Conservation (phyloP, 495 filamentous ascomycete genomes). For the Apodospora peruviana region DNA sequence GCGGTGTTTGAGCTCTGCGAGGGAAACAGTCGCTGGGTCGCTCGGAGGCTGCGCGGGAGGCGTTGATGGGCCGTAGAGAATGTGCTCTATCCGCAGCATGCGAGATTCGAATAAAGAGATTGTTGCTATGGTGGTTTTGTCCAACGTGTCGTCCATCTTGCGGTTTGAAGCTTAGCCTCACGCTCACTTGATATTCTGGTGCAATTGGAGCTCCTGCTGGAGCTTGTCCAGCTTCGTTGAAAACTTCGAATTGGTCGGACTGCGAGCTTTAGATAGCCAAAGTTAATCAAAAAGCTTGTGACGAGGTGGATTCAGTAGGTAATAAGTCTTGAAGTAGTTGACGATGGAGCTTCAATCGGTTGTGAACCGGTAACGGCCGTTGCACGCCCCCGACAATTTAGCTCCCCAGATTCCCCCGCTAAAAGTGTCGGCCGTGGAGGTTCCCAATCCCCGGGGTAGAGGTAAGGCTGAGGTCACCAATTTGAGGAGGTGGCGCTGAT, state of each 20-base stretch:
- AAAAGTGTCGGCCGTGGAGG: no score
- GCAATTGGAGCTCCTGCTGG: not conserved
- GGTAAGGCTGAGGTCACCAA: not conserved
- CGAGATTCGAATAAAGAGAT: constrained; percentile 74
- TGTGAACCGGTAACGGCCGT: no score
- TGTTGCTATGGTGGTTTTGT: constrained; percentile 53
- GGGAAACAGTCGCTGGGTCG: constrained; percentile 43
- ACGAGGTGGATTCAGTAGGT: no score
- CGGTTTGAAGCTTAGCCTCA: not conserved
- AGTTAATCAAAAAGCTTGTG: no score
- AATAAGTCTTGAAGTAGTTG: no score
- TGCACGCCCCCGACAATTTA: no score
- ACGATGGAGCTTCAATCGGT: no score
- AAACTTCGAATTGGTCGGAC: no score
- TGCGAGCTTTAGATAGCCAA: no score
- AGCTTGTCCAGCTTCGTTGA: not conserved
- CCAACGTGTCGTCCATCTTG: constrained; percentile 43
- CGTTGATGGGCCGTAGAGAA: constrained; percentile 54
- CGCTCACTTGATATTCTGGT: not conserved
- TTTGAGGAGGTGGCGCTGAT: not conserved
- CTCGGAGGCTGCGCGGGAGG: constrained; percentile 33
- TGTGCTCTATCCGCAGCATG: constrained; percentile 66
- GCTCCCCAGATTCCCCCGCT: no score
- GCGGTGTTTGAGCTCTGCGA: constrained; percentile 60
- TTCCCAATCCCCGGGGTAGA: no score